These are phyloP conservation scores for Grigorovia jiainica DNA, from an alignment of 805 yeast species.

Conservation along the genomic window DNA sequence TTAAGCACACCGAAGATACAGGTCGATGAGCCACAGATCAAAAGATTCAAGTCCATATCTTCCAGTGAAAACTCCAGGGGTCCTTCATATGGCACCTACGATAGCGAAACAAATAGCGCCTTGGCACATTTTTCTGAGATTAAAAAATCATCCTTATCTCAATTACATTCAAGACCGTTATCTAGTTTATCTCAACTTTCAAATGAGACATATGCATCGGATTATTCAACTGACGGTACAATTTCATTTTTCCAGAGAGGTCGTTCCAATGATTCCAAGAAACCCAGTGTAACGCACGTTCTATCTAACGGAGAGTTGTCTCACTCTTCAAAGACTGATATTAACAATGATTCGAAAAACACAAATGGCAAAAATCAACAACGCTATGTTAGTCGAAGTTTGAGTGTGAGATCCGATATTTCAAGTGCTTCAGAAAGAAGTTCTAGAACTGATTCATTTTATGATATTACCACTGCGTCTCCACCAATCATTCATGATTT, in stretches of 20 bases:
- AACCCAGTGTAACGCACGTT: conserved; percentile 5
- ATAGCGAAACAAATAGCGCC: conserved; percentile 11
- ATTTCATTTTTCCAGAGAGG: conserved; percentile 5
- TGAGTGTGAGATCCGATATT: conserved; percentile 30
- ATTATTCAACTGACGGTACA: conserved; percentile 36
- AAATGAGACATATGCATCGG: conserved; percentile 39
- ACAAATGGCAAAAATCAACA: conserved; percentile 4
- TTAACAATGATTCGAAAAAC: conserved; percentile 8
- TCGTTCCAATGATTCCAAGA: conserved; percentile 1
- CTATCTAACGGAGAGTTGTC: conserved; percentile 7
- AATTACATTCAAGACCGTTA: conserved; percentile 34
- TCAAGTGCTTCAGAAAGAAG: conserved; percentile 33
- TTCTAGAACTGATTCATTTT: conserved; percentile 33
- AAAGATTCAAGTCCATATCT: conserved; percentile 19
- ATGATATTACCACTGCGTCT: conserved; percentile 31
- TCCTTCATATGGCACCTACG: conserved; percentile 24
- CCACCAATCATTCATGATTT: conserved; percentile 11
- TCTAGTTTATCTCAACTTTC: conserved; percentile 47
- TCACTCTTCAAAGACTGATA: not conserved
- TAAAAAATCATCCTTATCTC: conserved; percentile 7
- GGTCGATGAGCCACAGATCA: conserved; percentile 12
- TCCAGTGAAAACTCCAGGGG: conserved; percentile 18
- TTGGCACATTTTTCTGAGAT: conserved; percentile 8
- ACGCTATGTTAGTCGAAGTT: conserved; percentile 25
- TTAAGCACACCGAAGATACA: not conserved